These are phyloP conservation scores for Podosphaera aphanis DNA, from an alignment of 2,329 filamentous ascomycete genomes.

Conservation along the genomic window DNA sequence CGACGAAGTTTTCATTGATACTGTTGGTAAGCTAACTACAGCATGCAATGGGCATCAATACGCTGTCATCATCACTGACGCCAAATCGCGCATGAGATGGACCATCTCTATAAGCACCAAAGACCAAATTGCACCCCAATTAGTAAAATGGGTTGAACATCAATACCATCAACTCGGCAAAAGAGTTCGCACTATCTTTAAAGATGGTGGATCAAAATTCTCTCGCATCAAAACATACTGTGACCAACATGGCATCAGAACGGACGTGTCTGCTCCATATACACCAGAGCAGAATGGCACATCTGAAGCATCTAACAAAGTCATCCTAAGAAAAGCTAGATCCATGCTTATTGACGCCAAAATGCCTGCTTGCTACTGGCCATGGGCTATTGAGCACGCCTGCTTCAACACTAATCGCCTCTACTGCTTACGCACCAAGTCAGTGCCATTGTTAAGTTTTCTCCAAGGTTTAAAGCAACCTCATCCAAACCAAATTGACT, in stretches of 20 bases:
- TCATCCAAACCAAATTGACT: not conserved
- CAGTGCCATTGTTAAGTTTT: not conserved
- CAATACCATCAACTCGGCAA: not conserved
- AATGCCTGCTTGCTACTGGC: not conserved
- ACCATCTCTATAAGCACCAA: not conserved
- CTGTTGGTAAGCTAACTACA: not conserved
- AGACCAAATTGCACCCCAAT: not conserved
- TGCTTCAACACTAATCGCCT: not conserved
- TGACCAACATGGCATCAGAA: not conserved
- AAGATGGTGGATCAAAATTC: not conserved
- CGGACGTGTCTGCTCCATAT: not conserved
- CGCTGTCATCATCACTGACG: not conserved
- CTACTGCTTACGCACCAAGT: not conserved
- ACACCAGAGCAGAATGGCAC: not conserved
- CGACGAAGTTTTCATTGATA: not conserved
- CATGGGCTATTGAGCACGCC: not conserved
- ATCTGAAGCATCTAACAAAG: not conserved
- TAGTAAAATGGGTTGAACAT: not conserved
- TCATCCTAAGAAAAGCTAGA: not conserved
- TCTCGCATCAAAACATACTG: not conserved
- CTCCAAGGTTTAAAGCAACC: not conserved
- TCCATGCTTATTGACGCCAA: not conserved
- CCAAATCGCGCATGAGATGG: not conserved
- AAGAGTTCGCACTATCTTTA: not conserved
- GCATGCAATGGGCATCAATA: not conserved